Conservation (phyloP, 23 red algal genomes). For the Gracilaria gracilis region DNA sequence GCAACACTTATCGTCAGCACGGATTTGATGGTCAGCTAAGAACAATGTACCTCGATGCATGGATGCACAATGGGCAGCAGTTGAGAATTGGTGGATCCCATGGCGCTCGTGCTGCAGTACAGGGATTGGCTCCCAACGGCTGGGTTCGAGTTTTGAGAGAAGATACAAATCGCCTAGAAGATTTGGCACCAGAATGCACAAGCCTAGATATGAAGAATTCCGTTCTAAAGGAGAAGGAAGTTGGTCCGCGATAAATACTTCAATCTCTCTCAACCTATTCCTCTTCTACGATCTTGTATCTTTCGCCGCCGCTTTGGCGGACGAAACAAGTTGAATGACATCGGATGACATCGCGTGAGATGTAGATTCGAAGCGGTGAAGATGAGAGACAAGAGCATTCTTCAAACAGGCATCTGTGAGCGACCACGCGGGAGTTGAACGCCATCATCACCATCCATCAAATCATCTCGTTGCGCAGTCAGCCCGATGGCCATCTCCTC, state of each 20-base stretch:
- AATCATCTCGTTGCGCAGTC: no score
- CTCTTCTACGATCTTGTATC: no score
- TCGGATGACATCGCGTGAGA: no score
- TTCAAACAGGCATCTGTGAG: no score
- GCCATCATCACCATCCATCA: no score
- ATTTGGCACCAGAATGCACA: slow-evolving; percentile 63
- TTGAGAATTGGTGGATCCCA: slow-evolving; percentile 52
- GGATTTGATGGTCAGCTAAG: slow-evolving; percentile 60
- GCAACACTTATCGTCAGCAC: slow-evolving; percentile 30
- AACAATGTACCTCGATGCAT: slow-evolving; percentile 64
- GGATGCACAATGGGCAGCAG: slow-evolving; percentile 83
- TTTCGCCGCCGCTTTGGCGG: no score
- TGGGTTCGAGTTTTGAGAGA: slow-evolving; percentile 66
- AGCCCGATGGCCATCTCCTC: no score
- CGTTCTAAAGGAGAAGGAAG: slow-evolving; percentile 60
- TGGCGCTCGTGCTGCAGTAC: slow-evolving; percentile 43
- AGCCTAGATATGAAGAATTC: slow-evolving; percentile 62
- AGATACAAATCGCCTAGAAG: slow-evolving; percentile 24
- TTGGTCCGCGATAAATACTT: slow-evolving; percentile 18
- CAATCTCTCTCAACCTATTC: no score
- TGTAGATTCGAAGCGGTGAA: no score
- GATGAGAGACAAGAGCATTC: no score
- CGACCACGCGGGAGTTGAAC: no score
- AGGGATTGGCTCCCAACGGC: slow-evolving; percentile 66
- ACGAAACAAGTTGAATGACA: no score